Evolutionary conservation across 225 moss, liverwort and hornwort genomes (phyloP).

Genomic region (Straminergon stramineum): DNA sequence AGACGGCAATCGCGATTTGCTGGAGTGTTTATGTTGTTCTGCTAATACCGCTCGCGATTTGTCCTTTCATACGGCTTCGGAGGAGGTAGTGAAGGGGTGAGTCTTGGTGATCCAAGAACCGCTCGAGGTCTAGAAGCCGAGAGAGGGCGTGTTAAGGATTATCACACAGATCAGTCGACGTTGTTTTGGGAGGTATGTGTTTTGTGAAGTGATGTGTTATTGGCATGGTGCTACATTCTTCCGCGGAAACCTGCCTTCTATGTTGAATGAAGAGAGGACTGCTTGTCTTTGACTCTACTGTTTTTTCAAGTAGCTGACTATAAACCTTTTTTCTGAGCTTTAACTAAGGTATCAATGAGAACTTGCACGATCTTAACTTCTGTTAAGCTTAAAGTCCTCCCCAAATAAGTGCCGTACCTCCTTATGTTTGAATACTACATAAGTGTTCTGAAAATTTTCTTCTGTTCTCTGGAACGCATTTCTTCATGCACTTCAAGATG

Average conservation of each 20-base stretch:
- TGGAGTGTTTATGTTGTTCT: background rate
- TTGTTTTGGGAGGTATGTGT: background rate
- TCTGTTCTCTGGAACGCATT: background rate
- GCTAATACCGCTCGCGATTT: background rate
- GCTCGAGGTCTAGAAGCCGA: background rate
- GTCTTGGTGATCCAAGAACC: background rate
- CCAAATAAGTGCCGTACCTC: background rate
- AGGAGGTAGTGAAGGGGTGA: background rate
- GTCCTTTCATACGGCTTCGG: background rate
- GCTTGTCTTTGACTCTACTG: background rate
- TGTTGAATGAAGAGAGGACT: background rate
- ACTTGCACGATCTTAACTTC: background rate
- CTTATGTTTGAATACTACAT: background rate
- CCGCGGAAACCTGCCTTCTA: background rate
- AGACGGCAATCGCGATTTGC: background rate
- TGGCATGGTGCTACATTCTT: background rate
- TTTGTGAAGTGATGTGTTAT: background rate
- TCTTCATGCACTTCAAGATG: background rate
- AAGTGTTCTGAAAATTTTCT: background rate
- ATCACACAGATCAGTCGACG: background rate
- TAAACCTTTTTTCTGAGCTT: background rate
- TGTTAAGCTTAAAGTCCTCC: background rate
- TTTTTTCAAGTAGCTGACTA: background rate
- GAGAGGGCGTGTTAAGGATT: background rate
- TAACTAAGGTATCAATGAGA: background rate